Evolutionary conservation across 352 stramenopile species (phyloP).

Genomic region (Phytophthora crassamura): DNA sequence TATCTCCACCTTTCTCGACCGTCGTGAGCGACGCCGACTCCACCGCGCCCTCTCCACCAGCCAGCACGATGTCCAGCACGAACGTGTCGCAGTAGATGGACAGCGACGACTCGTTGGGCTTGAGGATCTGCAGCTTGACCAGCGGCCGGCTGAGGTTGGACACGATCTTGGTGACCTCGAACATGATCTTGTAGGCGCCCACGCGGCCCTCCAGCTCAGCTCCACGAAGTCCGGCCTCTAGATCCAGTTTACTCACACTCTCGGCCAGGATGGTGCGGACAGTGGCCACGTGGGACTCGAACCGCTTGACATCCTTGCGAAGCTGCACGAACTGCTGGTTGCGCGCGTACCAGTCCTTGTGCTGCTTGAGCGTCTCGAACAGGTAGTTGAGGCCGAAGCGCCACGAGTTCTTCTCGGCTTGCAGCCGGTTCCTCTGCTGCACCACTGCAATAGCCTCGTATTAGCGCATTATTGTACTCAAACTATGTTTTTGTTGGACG

Average conservation of each 20-base stretch:
- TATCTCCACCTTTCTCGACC: constrained; percentile 47
- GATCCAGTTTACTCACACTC: constrained; percentile 84
- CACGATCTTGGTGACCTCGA: constrained; percentile 90
- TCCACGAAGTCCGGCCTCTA: constrained; percentile 82
- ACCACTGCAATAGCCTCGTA: constrained; percentile 47
- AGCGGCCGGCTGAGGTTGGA: constrained; percentile 84
- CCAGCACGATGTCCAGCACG: constrained; percentile 85
- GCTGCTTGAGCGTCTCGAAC: constrained; percentile 89
- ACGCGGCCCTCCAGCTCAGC: constrained; percentile 87
- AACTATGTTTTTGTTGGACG: neutral
- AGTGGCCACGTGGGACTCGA: constrained; percentile 77
- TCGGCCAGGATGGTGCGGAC: constrained; percentile 78
- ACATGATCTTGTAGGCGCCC: constrained; percentile 90
- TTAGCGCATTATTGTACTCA: constrained; percentile 2
- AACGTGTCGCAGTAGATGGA: constrained; percentile 91
- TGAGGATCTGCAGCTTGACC: constrained; percentile 89
- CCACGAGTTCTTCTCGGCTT: constrained; percentile 89
- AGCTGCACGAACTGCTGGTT: constrained; percentile 92
- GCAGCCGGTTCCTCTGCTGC: constrained; percentile 77
- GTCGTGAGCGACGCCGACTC: constrained; percentile 69
- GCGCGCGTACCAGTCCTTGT: constrained; percentile 89
- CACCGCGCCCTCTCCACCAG: constrained; percentile 64
- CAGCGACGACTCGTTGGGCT: constrained; percentile 85
- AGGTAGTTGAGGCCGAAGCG: constrained; percentile 90
- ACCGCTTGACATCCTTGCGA: constrained; percentile 82